phyloP scores from a whole-genome alignment of 164 flowering plant species.

The Liquidambar formosana region DNA sequence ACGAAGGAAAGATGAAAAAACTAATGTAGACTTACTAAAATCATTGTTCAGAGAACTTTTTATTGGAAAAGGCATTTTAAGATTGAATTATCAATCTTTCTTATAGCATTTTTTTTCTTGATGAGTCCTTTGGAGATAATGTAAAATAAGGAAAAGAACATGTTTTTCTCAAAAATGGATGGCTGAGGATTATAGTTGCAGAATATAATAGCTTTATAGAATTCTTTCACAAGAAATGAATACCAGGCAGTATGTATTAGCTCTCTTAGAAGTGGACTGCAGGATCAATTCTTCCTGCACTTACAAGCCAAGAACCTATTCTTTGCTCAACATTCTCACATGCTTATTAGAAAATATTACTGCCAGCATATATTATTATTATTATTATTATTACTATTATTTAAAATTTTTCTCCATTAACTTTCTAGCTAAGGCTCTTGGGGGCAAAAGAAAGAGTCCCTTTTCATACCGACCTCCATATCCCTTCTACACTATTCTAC shows the following conservation, averaged over 20 bases:
- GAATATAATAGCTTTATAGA: constrained; percentile 9
- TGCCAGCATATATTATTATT: constrained; percentile 6
- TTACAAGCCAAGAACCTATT: constrained; percentile 46
- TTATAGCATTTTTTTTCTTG: not conserved
- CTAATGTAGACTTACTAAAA: too few relatives aligned
- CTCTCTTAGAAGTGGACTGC: constrained; percentile 28
- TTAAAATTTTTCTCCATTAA: constrained; percentile 15
- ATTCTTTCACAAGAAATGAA: constrained; percentile 14
- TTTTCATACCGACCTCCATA: not conserved
- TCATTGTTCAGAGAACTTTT: not conserved
- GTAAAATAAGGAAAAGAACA: not conserved
- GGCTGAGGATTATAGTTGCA: not conserved
- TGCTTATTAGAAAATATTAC: constrained; percentile 14
- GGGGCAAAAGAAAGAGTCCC: constrained; percentile 12
- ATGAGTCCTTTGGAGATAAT: not conserved
- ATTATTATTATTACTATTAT: too few relatives aligned
- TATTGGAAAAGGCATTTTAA: not conserved
- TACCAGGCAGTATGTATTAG: constrained; percentile 11
- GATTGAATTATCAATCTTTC: not conserved
- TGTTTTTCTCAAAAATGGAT: not conserved
- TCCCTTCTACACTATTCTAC: constrained; percentile 53
- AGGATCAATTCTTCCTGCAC: constrained; percentile 47
- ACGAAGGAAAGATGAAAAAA: not conserved
- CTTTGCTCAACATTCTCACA: constrained; percentile 17
- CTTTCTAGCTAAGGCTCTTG: constrained; percentile 15